These are phyloP conservation scores for Psilocybe subaeruginosa DNA, from an alignment of 768 basidiomycete species.

Conservation along the genomic window DNA sequence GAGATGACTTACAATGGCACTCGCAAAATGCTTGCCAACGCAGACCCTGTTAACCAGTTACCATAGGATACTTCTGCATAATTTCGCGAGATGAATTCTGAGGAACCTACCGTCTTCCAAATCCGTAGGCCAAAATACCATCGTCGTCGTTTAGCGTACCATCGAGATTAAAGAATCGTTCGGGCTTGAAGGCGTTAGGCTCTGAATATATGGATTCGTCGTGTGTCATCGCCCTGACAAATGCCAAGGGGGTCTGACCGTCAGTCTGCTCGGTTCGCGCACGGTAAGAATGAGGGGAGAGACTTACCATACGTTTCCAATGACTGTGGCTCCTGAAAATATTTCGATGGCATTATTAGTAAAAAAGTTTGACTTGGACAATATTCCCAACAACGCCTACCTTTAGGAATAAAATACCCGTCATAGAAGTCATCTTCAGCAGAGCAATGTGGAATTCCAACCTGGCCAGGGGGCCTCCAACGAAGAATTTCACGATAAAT, in stretches of 20 bases:
- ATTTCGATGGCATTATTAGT: not conserved
- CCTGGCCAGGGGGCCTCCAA: conserved; percentile 11
- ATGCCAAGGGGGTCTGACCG: no score
- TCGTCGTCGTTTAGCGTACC: conserved; percentile 39
- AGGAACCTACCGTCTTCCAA: conserved; percentile 37
- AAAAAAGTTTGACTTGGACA: not conserved
- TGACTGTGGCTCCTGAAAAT: conserved; percentile 25
- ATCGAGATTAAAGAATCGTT: conserved; percentile 42
- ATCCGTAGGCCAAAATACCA: conserved; percentile 38
- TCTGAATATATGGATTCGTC: conserved; percentile 33
- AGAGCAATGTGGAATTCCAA: conserved; percentile 25
- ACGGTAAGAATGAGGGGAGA: not conserved
- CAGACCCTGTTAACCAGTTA: conserved; percentile 20
- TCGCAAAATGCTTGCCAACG: conserved; percentile 25
- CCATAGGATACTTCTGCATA: not conserved
- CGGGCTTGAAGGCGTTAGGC: conserved; percentile 42
- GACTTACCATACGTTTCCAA: conserved; percentile 35
- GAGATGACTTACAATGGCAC: conserved; percentile 8
- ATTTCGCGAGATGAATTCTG: not conserved
- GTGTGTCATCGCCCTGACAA: conserved; percentile 33
- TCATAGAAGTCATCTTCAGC: conserved; percentile 25
- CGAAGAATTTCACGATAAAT: conserved; percentile 17
- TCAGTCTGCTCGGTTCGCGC: no score
- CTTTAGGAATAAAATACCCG: conserved; percentile 29
- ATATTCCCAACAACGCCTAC: not conserved